Evolutionary conservation across 257 asterid species (phyloP), one percentile per base, ranked within the genome.

Genomic region (Primulina eburnea): DNA sequence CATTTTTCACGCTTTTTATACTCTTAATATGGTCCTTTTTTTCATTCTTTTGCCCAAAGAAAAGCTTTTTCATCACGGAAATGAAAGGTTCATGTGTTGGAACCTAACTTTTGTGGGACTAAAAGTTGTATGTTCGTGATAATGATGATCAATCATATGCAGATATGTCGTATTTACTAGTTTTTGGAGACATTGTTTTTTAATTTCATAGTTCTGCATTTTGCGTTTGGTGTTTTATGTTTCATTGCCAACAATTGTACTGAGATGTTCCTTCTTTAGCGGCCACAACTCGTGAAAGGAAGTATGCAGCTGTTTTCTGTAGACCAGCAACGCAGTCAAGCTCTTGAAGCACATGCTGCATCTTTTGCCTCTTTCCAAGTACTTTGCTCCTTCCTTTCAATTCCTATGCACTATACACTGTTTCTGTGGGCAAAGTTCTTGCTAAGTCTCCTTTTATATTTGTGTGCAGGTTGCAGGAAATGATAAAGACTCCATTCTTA

Each of bases 301-400:
- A 93, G 78, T 70, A 93, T 93, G 99, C 99, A 93, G 79, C 92
- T 93, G 68, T 93, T 75, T 77, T 90, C 97, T 60, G 94, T 93
- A 80, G 98, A 90, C 64, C 98, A 92, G 83, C 98, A 92, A 74
- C 91, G 97, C 64, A 93, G 99, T 75, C 99, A 93, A 82, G 95
- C 97, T 73, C 97, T 93, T 65, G 97, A 93, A 84, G 97, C 97
- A 74, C 99, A 93, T 83, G 95, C 99, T 80, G 95, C 99, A 60
- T 81, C 97, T 69, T 93, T 93, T 87, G 95, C 97, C 70, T 72
- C 97, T 67, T 82, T 88, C 73, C 87, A 90, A 77, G 99, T 92
- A 83, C 69, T 78, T 64, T 6, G 8, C 67, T 68, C 53, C 73
- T 68, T 62, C 64, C 59, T 67, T 37, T 72, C 8, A 40, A 43